Evolutionary conservation across 352 stramenopile species (phyloP).

Genomic region (Pythium oligandrum): DNA sequence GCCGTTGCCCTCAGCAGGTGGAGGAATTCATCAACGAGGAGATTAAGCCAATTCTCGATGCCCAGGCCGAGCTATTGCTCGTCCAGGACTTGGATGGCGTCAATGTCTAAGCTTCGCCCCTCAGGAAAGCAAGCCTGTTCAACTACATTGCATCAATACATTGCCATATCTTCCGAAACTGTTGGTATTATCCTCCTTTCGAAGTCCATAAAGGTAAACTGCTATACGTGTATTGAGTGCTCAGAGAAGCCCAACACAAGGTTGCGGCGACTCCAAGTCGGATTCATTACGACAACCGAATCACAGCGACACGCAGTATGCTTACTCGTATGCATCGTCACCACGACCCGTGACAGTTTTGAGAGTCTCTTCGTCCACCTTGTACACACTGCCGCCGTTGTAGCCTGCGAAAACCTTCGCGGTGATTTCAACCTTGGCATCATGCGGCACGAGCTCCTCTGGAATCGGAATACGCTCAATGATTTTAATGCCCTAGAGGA

Average conservation of each 20-base stretch:
- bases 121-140: too few relatives aligned
- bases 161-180: too few relatives aligned
- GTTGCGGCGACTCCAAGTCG: too few relatives aligned
- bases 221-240: too few relatives aligned
- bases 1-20: constrained; percentile 93
- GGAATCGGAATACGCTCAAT: constrained; percentile 98
- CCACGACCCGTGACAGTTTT: constrained; percentile 92
- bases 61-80: constrained; percentile 85
- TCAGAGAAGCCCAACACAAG: too few relatives aligned
- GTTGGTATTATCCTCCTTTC: too few relatives aligned
- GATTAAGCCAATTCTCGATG: constrained; percentile 91
- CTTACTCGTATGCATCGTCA: constrained; percentile 44
- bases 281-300: too few relatives aligned
- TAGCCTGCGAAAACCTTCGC: constrained; percentile 95
- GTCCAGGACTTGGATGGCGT: constrained; percentile 93
- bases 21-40: constrained; percentile 96
- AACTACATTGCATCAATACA: too few relatives aligned
- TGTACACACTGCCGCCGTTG: constrained; percentile 88
- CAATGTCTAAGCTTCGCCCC: constrained; percentile 87
- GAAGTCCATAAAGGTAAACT: too few relatives aligned
- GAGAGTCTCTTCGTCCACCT: constrained; percentile 90
- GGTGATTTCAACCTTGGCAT: constrained; percentile 98
- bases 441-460: constrained; percentile 94
- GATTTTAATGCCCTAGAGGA: constrained; percentile 93
- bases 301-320: too few relatives aligned